Base-by-base conservation (phyloP, 2,329 filamentous ascomycete species). In the Dothideomycetes sp. region DNA sequence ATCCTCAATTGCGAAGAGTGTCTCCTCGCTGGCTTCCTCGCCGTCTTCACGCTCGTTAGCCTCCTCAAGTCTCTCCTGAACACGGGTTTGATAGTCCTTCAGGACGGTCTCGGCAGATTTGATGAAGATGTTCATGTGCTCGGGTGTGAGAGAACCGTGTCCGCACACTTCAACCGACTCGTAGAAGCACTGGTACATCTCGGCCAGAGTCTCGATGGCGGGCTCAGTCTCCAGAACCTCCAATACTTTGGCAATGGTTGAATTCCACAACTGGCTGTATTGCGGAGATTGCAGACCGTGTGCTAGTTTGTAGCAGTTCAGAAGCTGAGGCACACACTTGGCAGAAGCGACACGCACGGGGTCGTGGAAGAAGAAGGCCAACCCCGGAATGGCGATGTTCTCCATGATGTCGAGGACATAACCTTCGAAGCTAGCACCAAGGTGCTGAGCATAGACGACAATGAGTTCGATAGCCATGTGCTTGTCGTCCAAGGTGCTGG, bases 131-230 rank as follows among this genome's bases (percentile, higher is more conserved):
- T 73, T 70, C 82, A 98, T 88, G 60, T 94, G 83, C 27, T 80
- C 73, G 27, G 73, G 69, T 5, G 73, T 84, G 33, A 98, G 72
- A 57, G 82, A 89, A 53, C 84, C 79, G 63, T 84, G 85, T 45
- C 89, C 89, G 49, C 94, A 77, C 16, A 95, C 88, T 65, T 96
- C 89, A 6, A 98, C 80, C 18, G 86, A 94, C 62, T 98, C 91
- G 62, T 98, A 98, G 70, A 98, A 98, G 69, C 91, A 98, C 63
- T 96, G 89, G 64, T 95, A 98, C 86, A 98, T 95, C 65, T 96
- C 91, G 2, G 91, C 89, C 33, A 98, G 74, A 0, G 91, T 94
- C 54, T 98, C 91, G 45, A 98, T 88, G 1, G 88, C 87, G 15
- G 91, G 89, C 65, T 98, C 91, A 1, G 88, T 88, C 47, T 82